phyloP scores from a whole-genome alignment of 441 rosid genomes.

The Metrosideros polymorpha region DNA sequence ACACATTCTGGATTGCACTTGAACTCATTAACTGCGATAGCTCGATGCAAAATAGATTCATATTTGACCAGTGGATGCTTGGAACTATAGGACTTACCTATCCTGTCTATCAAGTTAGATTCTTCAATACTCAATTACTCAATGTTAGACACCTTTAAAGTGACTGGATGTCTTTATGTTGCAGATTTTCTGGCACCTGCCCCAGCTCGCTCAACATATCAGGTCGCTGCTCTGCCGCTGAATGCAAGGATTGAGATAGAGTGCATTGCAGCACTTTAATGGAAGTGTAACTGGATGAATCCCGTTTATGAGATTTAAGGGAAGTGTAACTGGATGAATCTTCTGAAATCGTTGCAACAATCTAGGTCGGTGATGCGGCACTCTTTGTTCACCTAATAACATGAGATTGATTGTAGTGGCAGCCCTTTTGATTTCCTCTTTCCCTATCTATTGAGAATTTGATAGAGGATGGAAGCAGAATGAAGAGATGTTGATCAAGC shows the following conservation, averaged over 20 bases:
- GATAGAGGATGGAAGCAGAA: not conserved
- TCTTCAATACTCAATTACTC: not conserved
- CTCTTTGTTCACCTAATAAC: not conserved
- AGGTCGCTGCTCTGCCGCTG: conserved; percentile 87
- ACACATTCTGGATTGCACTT: not conserved
- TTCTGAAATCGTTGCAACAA: not conserved
- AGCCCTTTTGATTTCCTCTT: not conserved
- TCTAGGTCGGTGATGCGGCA: not conserved
- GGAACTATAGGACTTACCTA: not conserved
- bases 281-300: not conserved
- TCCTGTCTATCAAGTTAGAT: not conserved
- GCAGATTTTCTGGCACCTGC: conserved; percentile 81
- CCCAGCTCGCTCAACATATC: conserved; percentile 89
- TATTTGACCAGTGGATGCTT: not conserved
- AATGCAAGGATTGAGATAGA: conserved; percentile 86
- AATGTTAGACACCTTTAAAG: not conserved
- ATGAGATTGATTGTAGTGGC: not conserved
- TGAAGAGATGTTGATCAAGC: not conserved
- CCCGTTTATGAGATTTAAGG: not conserved
- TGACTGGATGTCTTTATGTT: conserved; percentile 5
- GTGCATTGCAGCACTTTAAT: conserved; percentile 62
- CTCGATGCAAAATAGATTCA: not conserved
- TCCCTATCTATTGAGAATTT: not conserved
- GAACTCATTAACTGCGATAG: not conserved
- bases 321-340: not conserved